Conservation (phyloP, 352 stramenopile species). For the Phytophthora pseudosyringae region DNA sequence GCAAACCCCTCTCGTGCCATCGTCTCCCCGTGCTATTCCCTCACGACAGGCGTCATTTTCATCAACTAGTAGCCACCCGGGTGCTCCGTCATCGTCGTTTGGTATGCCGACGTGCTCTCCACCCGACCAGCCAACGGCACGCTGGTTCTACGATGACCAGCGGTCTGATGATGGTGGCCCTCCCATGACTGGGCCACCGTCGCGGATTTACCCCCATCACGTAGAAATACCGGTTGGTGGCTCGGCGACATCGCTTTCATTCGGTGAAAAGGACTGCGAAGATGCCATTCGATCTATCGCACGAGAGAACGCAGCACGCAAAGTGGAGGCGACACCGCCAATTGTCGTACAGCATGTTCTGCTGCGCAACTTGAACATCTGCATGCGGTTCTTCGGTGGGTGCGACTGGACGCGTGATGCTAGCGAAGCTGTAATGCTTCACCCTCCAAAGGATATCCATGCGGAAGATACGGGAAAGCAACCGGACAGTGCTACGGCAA, state of each 20-base stretch:
- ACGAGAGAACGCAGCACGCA: slow-evolving; percentile 61
- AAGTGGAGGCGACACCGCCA: slow-evolving; percentile 50
- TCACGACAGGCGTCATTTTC: slow-evolving; percentile 60
- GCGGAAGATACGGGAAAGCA: slow-evolving; percentile 10
- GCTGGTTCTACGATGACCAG: slow-evolving; percentile 83
- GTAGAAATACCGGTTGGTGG: slow-evolving; percentile 88
- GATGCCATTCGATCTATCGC: slow-evolving; percentile 77
- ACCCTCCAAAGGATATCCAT: slow-evolving; percentile 11
- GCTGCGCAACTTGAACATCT: slow-evolving; percentile 88
- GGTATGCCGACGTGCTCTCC: slow-evolving; percentile 55
- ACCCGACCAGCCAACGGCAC: slow-evolving; percentile 73
- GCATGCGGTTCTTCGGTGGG: slow-evolving; percentile 89
- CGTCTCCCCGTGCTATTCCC: slow-evolving; percentile 54
- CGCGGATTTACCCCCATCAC: slow-evolving; percentile 86
- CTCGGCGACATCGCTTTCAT: slow-evolving; percentile 82
- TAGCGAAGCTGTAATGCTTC: slow-evolving; percentile 45
- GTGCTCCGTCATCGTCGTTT: slow-evolving; percentile 51
- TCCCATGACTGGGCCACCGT: slow-evolving; percentile 56
- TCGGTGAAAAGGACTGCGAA: slow-evolving; percentile 84
- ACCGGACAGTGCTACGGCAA: slow-evolving; percentile 21
- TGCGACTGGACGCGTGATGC: slow-evolving; percentile 79
- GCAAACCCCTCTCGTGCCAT: slow-evolving; percentile 33
- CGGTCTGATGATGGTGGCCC: slow-evolving; percentile 36
- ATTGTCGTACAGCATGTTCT: slow-evolving; percentile 85
- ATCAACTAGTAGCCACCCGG: slow-evolving; percentile 57